These are phyloP conservation scores for Biscogniauxia mediterranea DNA, from an alignment of 2,329 filamentous ascomycete genomes.

Conservation along the genomic window DNA sequence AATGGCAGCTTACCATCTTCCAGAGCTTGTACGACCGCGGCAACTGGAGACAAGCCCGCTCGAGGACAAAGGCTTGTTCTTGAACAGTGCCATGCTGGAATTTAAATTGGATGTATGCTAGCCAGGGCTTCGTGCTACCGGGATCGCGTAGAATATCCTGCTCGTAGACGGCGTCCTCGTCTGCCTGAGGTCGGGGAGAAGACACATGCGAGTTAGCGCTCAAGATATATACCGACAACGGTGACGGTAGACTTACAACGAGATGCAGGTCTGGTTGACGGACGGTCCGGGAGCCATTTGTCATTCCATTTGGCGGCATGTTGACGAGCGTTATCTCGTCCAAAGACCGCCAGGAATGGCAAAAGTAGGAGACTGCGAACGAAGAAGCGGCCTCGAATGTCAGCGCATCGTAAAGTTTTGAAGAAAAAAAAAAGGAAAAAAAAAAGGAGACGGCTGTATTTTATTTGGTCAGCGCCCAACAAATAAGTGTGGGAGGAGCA, in stretches of 20 bases:
- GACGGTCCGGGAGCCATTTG: constrained; percentile 30
- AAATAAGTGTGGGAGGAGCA: constrained; percentile 6
- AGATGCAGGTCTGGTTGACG: constrained; percentile 47
- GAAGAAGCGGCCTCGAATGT: constrained; percentile 11
- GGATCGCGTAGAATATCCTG: constrained; percentile 88
- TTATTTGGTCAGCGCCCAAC: constrained; percentile 1
- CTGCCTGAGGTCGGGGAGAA: constrained; percentile 50
- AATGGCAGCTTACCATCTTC: constrained; percentile 68
- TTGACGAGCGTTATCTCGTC: constrained; percentile 20
- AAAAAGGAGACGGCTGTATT: neutral
- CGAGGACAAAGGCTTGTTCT: constrained; percentile 85
- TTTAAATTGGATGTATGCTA: constrained; percentile 92
- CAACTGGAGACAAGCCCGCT: constrained; percentile 84
- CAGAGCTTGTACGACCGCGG: constrained; percentile 97
- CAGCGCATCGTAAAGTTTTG: constrained; percentile 18
- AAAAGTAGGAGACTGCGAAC: constrained; percentile 2
- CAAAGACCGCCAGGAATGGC: constrained; percentile 19
- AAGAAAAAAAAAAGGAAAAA: constrained; percentile 1
- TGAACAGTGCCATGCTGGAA: constrained; percentile 77
- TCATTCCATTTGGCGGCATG: constrained; percentile 33
- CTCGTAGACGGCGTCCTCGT: constrained; percentile 93
- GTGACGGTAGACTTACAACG: constrained; percentile 37
- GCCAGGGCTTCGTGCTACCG: constrained; percentile 87
- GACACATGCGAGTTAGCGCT: no score
- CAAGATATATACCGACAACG: no score